Base-by-base conservation (phyloP, 2,329 filamentous ascomycete genomes). In the Thelonectria discophora region DNA sequence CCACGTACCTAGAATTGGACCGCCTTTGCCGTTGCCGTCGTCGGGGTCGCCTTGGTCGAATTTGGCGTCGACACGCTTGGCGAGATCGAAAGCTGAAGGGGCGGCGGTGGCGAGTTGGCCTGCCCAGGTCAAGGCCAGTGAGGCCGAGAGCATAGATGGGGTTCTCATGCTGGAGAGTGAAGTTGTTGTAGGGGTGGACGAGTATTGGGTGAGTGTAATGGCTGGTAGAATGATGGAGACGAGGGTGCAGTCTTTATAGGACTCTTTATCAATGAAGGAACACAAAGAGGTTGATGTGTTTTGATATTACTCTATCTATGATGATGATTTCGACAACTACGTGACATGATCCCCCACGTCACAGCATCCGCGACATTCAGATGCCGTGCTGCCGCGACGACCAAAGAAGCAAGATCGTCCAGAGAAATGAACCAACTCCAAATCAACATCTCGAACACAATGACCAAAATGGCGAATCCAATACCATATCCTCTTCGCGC, bases 1-100 rank as follows among this genome's bases (percentile, higher is more conserved):
- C 12, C 3, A 65, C 75, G 47, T 78, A 88, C 88, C 87, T 37
- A 84, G 70, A 24, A 90, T 79, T 0, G 82, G 82, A 17, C 77
- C 86, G 2, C 88, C 87, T 68, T 86, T 88, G 39, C 85, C 85
- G 27, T 80, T 81, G 27, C 50, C 63, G 45, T 60, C 56, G 8
- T 71, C 62, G 2, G 63, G 47, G 11, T 50, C n/a, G 20, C 54
- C 55, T 11, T 62, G 2, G 5, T 55, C 42, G 12, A 67, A 86
- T 47, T 71, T 67, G 34, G 64, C 65, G 9, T 69, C 70, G 43
- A 64, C 68, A 20, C 69, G 69, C n/a, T 64, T 62, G 13, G 64
- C 45, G 11, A 58, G 40, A 1, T 66, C 60, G 2, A 13, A 24
- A 11, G 43, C 21, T n/a, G 59, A 60, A 0, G 67, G 67, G 15